Evolutionary conservation across 2,329 filamentous ascomycete species (phyloP), one percentile per base, ranked within the genome.

Genomic region (Cladophialophora yegresii): DNA sequence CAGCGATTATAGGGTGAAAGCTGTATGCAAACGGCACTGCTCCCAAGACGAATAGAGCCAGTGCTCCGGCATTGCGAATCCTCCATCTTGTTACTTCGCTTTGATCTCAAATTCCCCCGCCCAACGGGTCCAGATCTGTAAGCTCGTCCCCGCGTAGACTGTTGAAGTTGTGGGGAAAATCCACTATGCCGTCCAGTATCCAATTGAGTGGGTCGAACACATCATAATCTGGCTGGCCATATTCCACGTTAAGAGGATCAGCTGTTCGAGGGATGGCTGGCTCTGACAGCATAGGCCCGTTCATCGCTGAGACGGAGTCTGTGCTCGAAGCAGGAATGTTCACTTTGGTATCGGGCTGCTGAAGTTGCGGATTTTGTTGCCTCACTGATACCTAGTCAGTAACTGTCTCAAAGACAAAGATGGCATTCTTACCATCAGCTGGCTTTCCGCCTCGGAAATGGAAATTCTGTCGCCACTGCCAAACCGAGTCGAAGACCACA

Each of bases 131-230:
- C 54, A 62, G 45, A 3, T 62, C 62, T 13, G 65, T 49, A 45
- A 64, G 43, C 12, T 62, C 62, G 23, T 55, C 62, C 5, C 32
- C 47, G 10, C 51, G 61, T 13, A 61, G 40, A 28, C 59, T 66
- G 57, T 58, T 68, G 54, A 71, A 71, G 51, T 64, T 71, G 73
- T 89, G 92, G 68, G 90, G 91, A 74, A 93, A 89, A 74, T 93
- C 90, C 65, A 95, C 82, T 36, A 93, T 82, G 13, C 91, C 91
- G 75, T 97, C 93, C 65, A 97, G 81, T 82, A 96, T 92, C 93
- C 93, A 97, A 75, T 93, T 91, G 72, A 96, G 83, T 0, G 93
- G 91, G 77, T 96, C 92, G 73, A 96, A 96, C 67, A 96, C 91
- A 75, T 96, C 91, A 75, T 92, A 92, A 71, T 87, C 89, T 9